Base-by-base conservation (phyloP, 2,329 filamentous ascomycete genomes). In the Teratosphaeria epicoccoides region DNA sequence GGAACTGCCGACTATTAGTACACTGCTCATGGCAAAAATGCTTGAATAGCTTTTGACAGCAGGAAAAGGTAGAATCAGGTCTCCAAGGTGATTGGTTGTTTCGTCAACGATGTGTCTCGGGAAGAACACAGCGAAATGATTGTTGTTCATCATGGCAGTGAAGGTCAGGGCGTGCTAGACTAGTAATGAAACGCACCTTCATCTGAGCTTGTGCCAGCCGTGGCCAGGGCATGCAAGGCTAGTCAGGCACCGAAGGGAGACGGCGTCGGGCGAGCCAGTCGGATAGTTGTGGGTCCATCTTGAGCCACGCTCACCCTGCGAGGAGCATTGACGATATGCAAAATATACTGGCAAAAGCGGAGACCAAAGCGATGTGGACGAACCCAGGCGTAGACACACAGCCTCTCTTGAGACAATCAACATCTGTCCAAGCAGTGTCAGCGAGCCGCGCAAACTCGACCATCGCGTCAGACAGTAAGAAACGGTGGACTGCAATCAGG, bases 71-170 rank as follows among this genome's bases (percentile, higher is more conserved):
- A 25, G n/a, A 29, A 47, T 82, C 79, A 82, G 79, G 74, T 82
- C 79, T 82, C 79, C 79, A 82, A 82, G 77, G 76, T 82, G 78
- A 80, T 76, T 67, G 69, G 64, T 59, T 66, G 66, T 77, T 71
- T 81, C 78, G 71, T 79, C 79, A 82, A 76, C 61, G 71, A 70
- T 65, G 65, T 61, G 71, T 65, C 76, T 81, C 78, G 68, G 79
- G 70, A 80, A 81, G 76, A 82, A 81, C 77, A 81, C 78, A 82
- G 79, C 77, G 75, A 80, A 75, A 75, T 72, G 72, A 67, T 71
- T 68, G 55, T 70, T 73, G 68, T 73, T 82, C 79, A 82, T 83
- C 80, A 82, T 70, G 59, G 59, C 48, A 46, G 14, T 9, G 25
- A 4, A 14, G 23, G 25, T 14, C 22, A 46, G 24, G 24, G n/a